These are phyloP conservation scores for Viola pubescens DNA, from an alignment of 441 rosid genomes.

Conservation along the genomic window DNA sequence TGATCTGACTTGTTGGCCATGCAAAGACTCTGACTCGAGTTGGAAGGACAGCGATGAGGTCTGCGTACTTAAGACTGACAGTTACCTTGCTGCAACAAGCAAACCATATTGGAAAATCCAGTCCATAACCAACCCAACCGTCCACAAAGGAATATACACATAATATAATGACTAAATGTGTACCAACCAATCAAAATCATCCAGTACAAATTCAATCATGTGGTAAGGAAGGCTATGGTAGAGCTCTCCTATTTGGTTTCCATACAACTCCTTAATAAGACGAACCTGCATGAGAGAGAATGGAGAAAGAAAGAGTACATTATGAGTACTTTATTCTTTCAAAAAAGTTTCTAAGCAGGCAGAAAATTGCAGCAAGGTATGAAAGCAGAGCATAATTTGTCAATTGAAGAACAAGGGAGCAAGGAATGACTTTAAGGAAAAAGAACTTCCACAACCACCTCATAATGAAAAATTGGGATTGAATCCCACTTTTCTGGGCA, in stretches of 20 bases:
- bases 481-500: no score
- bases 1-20: slow-evolving; percentile 64
- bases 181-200: slow-evolving; percentile 75
- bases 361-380: background rate
- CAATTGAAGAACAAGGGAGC: background rate
- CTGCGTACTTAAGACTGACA: slow-evolving; percentile 73
- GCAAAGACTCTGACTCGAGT: slow-evolving; percentile 64
- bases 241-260: slow-evolving; percentile 83
- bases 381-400: background rate
- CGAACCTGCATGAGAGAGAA: slow-evolving; percentile 52
- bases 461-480: no score
- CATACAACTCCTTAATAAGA: slow-evolving; percentile 81
- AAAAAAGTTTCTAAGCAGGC: background rate
- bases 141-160: background rate
- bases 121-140: background rate
- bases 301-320: background rate
- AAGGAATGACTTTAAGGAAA: background rate
- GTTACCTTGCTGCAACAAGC: slow-evolving; percentile 64
- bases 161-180: slow-evolving; percentile 1
- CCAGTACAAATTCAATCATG: slow-evolving; percentile 74
- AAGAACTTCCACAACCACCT: background rate
- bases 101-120: background rate
- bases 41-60: slow-evolving; percentile 70
- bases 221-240: slow-evolving; percentile 91
- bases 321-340: slow-evolving; percentile 8